phyloP scores from a whole-genome alignment of 164 flowering plant genomes.

The Vitis rupestris region DNA sequence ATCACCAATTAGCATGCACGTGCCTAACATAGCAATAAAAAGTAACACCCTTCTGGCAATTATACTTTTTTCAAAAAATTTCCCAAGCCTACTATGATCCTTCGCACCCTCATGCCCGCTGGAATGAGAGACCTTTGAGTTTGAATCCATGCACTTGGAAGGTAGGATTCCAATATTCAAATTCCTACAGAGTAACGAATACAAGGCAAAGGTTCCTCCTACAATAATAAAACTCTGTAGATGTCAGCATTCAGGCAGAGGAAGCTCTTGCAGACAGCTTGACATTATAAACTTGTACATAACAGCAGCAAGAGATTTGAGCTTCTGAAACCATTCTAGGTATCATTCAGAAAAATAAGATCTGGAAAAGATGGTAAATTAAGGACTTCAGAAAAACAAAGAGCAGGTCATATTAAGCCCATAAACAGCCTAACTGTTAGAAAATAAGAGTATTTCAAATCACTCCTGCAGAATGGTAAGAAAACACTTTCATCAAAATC shows the following conservation, averaged over 20 bases:
- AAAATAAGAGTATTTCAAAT: too few relatives aligned
- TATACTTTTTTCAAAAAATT: slow-evolving; percentile 54
- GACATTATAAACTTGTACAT: background rate
- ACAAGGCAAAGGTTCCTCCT: slow-evolving; percentile 90
- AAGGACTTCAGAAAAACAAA: too few relatives aligned
- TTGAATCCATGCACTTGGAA: slow-evolving; percentile 27
- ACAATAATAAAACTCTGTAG: slow-evolving; percentile 20
- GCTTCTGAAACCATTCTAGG: too few relatives aligned
- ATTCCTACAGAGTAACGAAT: slow-evolving; percentile 73
- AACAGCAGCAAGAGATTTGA: background rate
- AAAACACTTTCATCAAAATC: too few relatives aligned
- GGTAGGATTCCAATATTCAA: slow-evolving; percentile 56
- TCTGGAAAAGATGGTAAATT: too few relatives aligned
- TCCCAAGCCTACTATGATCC: slow-evolving; percentile 44
- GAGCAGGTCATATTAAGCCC: too few relatives aligned
- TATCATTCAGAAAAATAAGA: too few relatives aligned
- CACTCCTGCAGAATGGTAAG: too few relatives aligned
- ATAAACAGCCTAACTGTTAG: too few relatives aligned
- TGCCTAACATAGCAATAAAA: slow-evolving; percentile 76
- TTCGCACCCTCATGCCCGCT: slow-evolving; percentile 16
- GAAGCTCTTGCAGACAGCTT: background rate
- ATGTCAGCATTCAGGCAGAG: background rate
- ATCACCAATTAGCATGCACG: slow-evolving; percentile 91
- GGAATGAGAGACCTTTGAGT: slow-evolving; percentile 22
- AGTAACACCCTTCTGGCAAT: slow-evolving; percentile 71